A percentile compares a stretch with the other conserved stretches of the same genome.
Conservation (phyloP, 2,329 filamentous ascomycete genomes). For the Diaporthe caulivora region DNA sequence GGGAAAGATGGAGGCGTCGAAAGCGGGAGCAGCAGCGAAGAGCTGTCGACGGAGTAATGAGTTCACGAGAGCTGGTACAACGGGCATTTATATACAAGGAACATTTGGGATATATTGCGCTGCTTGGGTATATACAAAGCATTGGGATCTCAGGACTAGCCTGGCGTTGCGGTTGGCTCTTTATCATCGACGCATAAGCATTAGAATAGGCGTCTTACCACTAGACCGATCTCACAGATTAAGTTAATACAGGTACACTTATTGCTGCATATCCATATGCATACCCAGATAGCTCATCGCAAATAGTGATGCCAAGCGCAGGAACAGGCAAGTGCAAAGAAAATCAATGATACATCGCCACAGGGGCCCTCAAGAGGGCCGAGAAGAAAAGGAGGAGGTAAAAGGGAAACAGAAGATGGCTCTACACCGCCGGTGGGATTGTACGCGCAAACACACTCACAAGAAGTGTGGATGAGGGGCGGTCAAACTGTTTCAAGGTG, state of each 20-base stretch:
- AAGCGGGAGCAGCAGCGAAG: constrained; percentile 37
- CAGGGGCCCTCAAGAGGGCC: neutral
- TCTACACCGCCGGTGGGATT: neutral
- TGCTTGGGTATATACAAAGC: constrained; percentile 17
- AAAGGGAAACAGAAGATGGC: neutral
- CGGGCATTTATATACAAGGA: neutral
- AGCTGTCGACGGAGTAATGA: constrained; percentile 27
- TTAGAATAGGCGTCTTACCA: neutral
- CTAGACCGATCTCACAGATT: neutral
- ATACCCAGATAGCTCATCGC: neutral
- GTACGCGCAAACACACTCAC: neutral
- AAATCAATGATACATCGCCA: neutral
- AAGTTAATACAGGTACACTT: neutral
- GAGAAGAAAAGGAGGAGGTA: neutral
- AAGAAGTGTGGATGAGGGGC: neutral
- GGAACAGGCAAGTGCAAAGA: neutral
- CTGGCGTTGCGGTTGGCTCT: constrained; percentile 20
- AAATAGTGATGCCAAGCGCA: neutral
- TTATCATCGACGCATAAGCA: neutral
- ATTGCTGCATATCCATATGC: neutral
- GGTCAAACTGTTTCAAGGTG: constrained; percentile 10
- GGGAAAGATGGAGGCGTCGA: constrained; percentile 34
- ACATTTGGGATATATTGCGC: neutral
- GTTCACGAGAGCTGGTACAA: constrained; percentile 6
- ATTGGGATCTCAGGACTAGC: constrained; percentile 26